Conservation (phyloP, 2,329 filamentous ascomycete genomes). For the Fusarium xylarioides region DNA sequence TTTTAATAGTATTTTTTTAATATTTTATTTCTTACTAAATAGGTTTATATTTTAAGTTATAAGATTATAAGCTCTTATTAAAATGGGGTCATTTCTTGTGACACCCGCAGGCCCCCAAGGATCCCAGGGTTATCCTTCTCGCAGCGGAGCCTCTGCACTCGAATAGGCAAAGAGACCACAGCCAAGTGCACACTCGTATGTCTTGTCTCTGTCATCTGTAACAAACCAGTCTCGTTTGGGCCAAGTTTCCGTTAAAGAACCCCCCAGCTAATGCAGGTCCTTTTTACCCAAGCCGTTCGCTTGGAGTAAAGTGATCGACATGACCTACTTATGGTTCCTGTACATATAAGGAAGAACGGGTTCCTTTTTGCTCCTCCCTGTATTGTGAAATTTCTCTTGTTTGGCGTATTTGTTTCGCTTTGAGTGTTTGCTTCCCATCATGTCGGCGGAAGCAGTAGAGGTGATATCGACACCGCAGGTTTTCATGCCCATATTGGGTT, state of each 20-base stretch:
- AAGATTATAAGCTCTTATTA: too few species aligned
- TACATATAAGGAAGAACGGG: conserved; percentile 28
- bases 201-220: neutral
- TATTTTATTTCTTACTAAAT: too few species aligned
- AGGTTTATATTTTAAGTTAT: too few species aligned
- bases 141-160: neutral
- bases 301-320: conserved; percentile 19
- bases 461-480: conserved; percentile 28
- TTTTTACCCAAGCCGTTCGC: neutral
- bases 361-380: neutral
- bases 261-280: conserved; percentile 20
- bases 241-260: neutral
- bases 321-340: neutral
- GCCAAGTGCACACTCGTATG: neutral
- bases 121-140: neutral
- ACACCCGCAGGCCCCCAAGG: too few species aligned
- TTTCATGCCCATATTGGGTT: conserved; percentile 29
- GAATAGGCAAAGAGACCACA: conserved; percentile 1
- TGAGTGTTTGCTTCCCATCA: neutral
- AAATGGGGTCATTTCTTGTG: too few species aligned
- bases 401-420: conserved; percentile 10
- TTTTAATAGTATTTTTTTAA: too few species aligned
- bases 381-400: neutral
- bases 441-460: conserved; percentile 7
- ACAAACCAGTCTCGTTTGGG: neutral